phyloP scores from a whole-genome alignment of 768 basidiomycete genomes.

The Paxillus ammoniavirescens region DNA sequence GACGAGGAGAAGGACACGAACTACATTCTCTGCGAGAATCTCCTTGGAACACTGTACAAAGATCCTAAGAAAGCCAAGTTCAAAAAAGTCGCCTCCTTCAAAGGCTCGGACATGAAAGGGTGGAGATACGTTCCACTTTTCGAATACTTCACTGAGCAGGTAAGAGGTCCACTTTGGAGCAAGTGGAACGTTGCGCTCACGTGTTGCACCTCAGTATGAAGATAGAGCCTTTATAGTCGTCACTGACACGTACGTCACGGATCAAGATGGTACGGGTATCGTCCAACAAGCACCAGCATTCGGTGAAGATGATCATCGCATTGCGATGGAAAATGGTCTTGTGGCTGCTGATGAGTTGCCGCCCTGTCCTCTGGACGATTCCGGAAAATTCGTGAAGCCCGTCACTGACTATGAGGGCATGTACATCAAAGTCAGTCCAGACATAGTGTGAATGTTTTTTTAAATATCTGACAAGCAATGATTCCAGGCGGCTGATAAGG shows the following conservation, averaged over 20 bases:
- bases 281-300: constrained; percentile 99
- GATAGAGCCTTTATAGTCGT: constrained; percentile 90
- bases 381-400: constrained; percentile 81
- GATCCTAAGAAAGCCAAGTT: constrained; percentile 96
- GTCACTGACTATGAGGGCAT: constrained; percentile 88
- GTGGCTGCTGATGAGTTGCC: constrained; percentile 89
- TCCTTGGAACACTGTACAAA: constrained; percentile 89
- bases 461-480: not conserved
- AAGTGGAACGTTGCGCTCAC: not conserved
- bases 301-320: constrained; percentile 97
- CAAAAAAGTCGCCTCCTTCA: constrained; percentile 86
- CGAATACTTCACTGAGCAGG: constrained; percentile 95
- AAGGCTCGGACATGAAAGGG: constrained; percentile 90
- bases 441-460: not conserved
- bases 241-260: constrained; percentile 90
- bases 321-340: constrained; percentile 82
- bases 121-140: constrained; percentile 96
- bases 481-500: constrained; percentile 85
- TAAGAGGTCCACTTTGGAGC: constrained; percentile 31
- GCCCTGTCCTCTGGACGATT: constrained; percentile 93
- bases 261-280: constrained; percentile 92
- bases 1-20: constrained; percentile 84
- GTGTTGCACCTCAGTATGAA: constrained; percentile 60
- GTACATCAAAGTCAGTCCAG: constrained; percentile 74
- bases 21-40: constrained; percentile 87